Evolutionary conservation across 2,329 filamentous ascomycete genomes (phyloP).

Genomic region (Aspergillus aculeatinus): DNA sequence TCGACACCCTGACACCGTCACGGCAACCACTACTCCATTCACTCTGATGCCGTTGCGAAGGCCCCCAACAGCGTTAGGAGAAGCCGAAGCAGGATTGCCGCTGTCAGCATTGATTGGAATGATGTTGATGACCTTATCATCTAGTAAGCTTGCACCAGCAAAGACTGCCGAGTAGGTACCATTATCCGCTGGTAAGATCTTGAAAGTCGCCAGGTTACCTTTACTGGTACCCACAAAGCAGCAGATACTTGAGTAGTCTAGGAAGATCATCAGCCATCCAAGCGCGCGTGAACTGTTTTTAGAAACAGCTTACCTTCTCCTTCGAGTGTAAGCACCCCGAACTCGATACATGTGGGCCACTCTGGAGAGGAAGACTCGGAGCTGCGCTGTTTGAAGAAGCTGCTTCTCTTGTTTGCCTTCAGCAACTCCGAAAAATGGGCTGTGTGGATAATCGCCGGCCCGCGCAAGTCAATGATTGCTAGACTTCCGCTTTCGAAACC

Average conservation of each 20-base stretch:
- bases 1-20: constrained; percentile 71
- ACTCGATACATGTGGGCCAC: constrained; percentile 80
- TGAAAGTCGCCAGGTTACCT: constrained; percentile 85
- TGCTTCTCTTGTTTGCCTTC: constrained; percentile 73
- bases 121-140: constrained; percentile 71
- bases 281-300: background rate
- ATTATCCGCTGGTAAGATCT: constrained; percentile 71
- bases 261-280: constrained; percentile 23
- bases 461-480: constrained; percentile 81
- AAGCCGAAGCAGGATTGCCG: constrained; percentile 73
- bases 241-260: constrained; percentile 85
- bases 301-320: constrained; percentile 62
- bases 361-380: constrained; percentile 57
- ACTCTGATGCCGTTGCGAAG: constrained; percentile 72
- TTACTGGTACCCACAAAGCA: constrained; percentile 86
- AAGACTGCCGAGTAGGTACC: constrained; percentile 71
- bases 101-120: constrained; percentile 76
- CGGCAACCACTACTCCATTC: constrained; percentile 76
- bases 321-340: constrained; percentile 89
- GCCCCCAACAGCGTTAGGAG: constrained; percentile 70
- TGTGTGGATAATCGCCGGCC: constrained; percentile 78
- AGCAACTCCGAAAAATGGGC: constrained; percentile 70
- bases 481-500: constrained; percentile 82
- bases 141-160: constrained; percentile 65
- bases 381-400: constrained; percentile 61